A percentile compares a stretch with the other conserved stretches of the same genome.
Evolutionary conservation across 2,329 filamentous ascomycete species (phyloP).

Genomic region (Phialophora expanda): DNA sequence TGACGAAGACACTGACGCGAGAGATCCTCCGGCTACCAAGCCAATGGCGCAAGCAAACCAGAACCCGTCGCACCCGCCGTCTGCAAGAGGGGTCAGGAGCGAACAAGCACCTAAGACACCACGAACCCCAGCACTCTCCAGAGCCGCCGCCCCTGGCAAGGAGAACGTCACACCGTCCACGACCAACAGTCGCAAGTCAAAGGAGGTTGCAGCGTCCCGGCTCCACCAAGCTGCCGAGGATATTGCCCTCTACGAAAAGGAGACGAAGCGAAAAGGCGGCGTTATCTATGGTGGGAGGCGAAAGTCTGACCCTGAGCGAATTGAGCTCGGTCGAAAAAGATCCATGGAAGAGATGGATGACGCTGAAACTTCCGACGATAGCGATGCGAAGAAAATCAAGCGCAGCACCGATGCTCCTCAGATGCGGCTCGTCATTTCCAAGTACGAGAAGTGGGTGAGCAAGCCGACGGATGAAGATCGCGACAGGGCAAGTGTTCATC

Average conservation of each 20-base stretch:
- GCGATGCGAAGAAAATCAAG: constrained; percentile 61
- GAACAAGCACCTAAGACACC: constrained; percentile 35
- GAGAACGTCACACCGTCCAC: constrained; percentile 83
- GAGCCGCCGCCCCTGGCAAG: constrained; percentile 66
- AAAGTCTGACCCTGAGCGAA: constrained; percentile 50
- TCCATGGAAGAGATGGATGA: constrained; percentile 48
- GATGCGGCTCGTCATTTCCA: constrained; percentile 80
- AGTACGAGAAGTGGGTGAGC: constrained; percentile 80
- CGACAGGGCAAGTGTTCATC: constrained; percentile 70
- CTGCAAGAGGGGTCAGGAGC: constrained; percentile 33
- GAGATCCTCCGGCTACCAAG: constrained; percentile 28
- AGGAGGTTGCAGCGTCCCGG: constrained; percentile 77
- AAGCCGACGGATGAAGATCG: constrained; percentile 74
- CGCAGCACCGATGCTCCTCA: constrained; percentile 61
- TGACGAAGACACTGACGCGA: constrained; percentile 40
- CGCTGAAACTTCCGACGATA: constrained; percentile 46
- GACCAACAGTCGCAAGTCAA: constrained; percentile 82
- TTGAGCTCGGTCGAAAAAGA: constrained; percentile 49
- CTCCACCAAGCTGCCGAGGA: constrained; percentile 80
- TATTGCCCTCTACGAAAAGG: constrained; percentile 88
- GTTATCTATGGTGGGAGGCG: constrained; percentile 64
- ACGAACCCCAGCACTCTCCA: constrained; percentile 60
- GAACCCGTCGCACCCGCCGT: constrained; percentile 39
- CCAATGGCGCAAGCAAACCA: constrained; percentile 47
- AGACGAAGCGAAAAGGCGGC: constrained; percentile 79